Conservation (phyloP, 495 filamentous ascomycete species). For the Neurospora sp. region DNA sequence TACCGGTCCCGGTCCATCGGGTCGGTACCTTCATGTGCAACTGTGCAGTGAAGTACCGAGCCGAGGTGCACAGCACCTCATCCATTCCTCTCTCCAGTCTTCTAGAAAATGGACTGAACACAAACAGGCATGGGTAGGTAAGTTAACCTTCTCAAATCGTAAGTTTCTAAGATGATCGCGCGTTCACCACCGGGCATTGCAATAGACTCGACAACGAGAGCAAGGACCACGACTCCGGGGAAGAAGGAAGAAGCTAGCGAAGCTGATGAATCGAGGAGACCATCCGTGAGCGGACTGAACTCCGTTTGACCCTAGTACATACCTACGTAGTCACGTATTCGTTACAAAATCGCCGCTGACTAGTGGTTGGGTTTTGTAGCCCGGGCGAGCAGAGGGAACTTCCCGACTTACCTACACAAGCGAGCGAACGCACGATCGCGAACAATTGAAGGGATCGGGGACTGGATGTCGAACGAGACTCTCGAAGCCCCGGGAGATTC, state of each 20-base stretch:
- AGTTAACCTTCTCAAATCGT: neutral
- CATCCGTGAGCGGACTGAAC: neutral
- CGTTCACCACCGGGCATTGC: no score
- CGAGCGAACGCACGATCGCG: neutral
- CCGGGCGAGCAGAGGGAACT: neutral
- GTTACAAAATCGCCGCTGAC: no score
- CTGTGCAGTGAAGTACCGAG: neutral
- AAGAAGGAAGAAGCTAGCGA: no score
- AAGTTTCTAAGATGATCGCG: neutral
- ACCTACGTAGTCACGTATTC: no score
- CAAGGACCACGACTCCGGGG: neutral
- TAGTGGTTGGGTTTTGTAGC: no score
- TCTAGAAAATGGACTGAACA: neutral
- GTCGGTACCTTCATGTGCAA: neutral
- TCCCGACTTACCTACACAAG: neutral
- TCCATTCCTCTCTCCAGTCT: neutral
- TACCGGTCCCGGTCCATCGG: neutral
- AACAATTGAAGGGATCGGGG: neutral
- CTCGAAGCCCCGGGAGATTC: neutral
- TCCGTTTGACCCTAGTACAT: neutral
- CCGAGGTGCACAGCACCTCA: neutral
- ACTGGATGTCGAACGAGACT: neutral
- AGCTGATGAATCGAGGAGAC: no score
- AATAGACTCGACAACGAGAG: neutral
- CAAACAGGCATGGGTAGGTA: neutral